Base-by-base conservation (phyloP, 768 basidiomycete species). In the Russula lepida region DNA sequence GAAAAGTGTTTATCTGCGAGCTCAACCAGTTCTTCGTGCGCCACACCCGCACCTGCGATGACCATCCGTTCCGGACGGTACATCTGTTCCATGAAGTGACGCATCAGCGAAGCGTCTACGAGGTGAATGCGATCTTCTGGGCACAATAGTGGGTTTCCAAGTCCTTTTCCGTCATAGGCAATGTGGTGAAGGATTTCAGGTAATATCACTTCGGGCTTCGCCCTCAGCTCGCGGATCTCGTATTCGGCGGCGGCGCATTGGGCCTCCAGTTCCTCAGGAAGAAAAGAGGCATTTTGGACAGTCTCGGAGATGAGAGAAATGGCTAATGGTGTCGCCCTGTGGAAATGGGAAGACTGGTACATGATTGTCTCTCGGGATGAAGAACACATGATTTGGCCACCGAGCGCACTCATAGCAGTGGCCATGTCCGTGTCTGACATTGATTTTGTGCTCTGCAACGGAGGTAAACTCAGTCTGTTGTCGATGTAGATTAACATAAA, bases 311-410 rank as follows among this genome's bases (percentile, higher is more conserved):
- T 91, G 64, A 98, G 82, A 28, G 88, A 87, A 53, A 99, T 71
- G 12, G 93, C 92, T 7, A 84, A 78, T 1, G 89, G 84, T 2
- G 94, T 91, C 43, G 84, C 84, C 63, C 84, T 77, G 66, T 92
- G 85, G 69, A 94, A 95, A 71, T 95, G 89, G 41, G 93, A 92
- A 12, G 95, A 95, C 74, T 98, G 97, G 71, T 98, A 99, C 89
- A 97, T 92, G 70, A 98, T 93, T 23, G 92, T 83, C 72, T 99
- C 97, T 49, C 97, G 81, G 2, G 92, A 88, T 19, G 92, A 90
- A 19, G 92, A 86, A 69, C 89, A 93, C 73, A 88, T 79, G 60
- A 98, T 93, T 75, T 95, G 92, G 17, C 93, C 92, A 43, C 95
- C 95, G 35, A 95, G 79, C 3, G 80, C 79, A 70, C 92, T 86